These are phyloP conservation scores for Quercus wislizeni DNA, from an alignment of 306 rosid genomes.

Conservation along the genomic window DNA sequence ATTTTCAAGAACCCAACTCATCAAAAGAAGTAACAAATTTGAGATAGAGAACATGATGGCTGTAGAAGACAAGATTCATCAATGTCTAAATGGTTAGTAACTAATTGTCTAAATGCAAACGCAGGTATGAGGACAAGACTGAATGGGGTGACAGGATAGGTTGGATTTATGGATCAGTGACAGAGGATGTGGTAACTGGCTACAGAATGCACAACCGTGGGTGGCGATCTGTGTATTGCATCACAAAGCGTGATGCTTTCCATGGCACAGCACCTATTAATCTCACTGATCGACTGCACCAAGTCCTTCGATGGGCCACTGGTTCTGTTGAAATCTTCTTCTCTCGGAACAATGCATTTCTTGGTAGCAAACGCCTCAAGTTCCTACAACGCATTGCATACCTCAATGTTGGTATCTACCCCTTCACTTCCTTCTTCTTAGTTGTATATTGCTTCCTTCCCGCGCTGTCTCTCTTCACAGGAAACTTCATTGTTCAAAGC, in stretches of 20 bases:
- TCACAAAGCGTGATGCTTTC: slow-evolving; percentile 81
- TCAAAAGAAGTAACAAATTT: not conserved
- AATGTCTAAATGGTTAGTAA: not conserved
- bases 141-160: slow-evolving; percentile 90
- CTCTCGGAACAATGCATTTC: slow-evolving; percentile 75
- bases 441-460: slow-evolving; percentile 73
- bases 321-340: slow-evolving; percentile 87
- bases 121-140: slow-evolving; percentile 80
- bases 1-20: not conserved
- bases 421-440: slow-evolving; percentile 75
- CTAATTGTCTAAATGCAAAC: not conserved
- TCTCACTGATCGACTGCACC: slow-evolving; percentile 80
- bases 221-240: slow-evolving; percentile 80
- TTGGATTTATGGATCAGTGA: slow-evolving; percentile 89
- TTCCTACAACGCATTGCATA: slow-evolving; percentile 74
- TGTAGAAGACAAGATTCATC: not conserved
- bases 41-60: not conserved
- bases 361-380: slow-evolving; percentile 72
- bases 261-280: slow-evolving; percentile 85
- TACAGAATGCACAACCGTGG: slow-evolving; percentile 95
- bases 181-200: slow-evolving; percentile 86
- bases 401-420: slow-evolving; percentile 74
- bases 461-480: slow-evolving; percentile 65
- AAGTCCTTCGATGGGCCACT: slow-evolving; percentile 85
- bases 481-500: slow-evolving; percentile 73